These are phyloP conservation scores for Fusarium penzigii DNA, from an alignment of 2,329 filamentous ascomycete species.

Conservation along the genomic window DNA sequence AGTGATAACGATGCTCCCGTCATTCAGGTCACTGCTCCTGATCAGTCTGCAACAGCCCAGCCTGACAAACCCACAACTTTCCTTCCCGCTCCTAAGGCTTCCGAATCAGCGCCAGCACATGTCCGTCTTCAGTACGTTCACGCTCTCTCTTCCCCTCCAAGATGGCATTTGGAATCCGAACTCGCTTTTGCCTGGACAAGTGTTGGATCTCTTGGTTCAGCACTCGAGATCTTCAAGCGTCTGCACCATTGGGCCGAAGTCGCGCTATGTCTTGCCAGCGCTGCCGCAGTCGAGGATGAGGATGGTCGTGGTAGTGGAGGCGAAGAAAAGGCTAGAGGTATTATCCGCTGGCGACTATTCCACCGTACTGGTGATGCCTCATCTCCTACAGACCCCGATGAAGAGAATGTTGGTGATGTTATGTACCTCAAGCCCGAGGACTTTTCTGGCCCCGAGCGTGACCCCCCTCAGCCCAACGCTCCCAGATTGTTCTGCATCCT, in stretches of 20 bases:
- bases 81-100: constrained; percentile 71
- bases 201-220: constrained; percentile 83
- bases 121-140: constrained; percentile 83
- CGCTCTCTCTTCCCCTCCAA: constrained; percentile 76
- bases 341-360: constrained; percentile 80
- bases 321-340: constrained; percentile 77
- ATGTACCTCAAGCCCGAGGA: constrained; percentile 55
- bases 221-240: constrained; percentile 93
- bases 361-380: constrained; percentile 52
- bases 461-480: constrained; percentile 77
- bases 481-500: constrained; percentile 90
- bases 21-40: constrained; percentile 47
- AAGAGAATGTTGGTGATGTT: constrained; percentile 52
- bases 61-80: constrained; percentile 68
- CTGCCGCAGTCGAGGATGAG: constrained; percentile 58
- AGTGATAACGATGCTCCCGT: constrained; percentile 41
- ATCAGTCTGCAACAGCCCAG: constrained; percentile 28
- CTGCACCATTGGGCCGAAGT: constrained; percentile 94
- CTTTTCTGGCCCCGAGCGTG: constrained; percentile 62
- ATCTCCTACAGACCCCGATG: constrained; percentile 44
- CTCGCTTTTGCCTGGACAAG: constrained; percentile 90
- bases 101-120: constrained; percentile 75
- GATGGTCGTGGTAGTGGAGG: constrained; percentile 55
- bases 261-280: constrained; percentile 78
- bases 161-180: constrained; percentile 94